Evolutionary conservation across 1,284 basidiomycete genomes (phyloP), one percentile per base, ranked within the genome.

Genomic region (Trichosporon sp.): DNA sequence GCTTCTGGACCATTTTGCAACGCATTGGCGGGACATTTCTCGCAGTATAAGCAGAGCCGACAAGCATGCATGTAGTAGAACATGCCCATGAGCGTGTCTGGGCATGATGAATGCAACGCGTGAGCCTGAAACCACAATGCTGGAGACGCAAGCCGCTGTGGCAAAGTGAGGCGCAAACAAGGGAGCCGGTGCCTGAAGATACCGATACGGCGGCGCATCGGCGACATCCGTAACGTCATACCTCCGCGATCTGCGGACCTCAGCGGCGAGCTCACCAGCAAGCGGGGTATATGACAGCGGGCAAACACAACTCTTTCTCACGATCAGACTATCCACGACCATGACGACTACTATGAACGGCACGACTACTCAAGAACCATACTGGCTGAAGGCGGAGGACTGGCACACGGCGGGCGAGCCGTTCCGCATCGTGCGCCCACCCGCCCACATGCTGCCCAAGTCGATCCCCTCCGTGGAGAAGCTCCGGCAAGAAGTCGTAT

Each of bases 381-480:
- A 60, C 62, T 69, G 66, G 70, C 34, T 71, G 8, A 27, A 44
- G 16, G 64, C 58, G 10, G 65, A 71, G 13, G 70, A 71, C 64
- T 71, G 66, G 66, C 70, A 71, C 59, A 71, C 70, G 4, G 70
- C 65, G 27, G 70, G 70, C 54, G 70, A 71, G 62, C 70, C 70
- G 23, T 71, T 71, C 58, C 62, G 70, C 32, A 71, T 71, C 58
- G 68, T 71, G 19, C 32, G 60, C n/a, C 25, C 44, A 10, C 61
- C 69, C 1, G 65, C 69, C 0, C 19, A 40, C 13, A 54, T 60
- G 13, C 61, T 58, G 49, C 46, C 44, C 3, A 32, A 63, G 0
- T 27, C 59, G 5, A 59, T 56, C 37, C 14, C 33, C 1, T 62
- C 66, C 0, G 69, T 70, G 13, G 33, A 29, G 19, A 60, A 62